Base-by-base conservation (phyloP, 352 stramenopile species). In the Globisporangium nodosum region DNA sequence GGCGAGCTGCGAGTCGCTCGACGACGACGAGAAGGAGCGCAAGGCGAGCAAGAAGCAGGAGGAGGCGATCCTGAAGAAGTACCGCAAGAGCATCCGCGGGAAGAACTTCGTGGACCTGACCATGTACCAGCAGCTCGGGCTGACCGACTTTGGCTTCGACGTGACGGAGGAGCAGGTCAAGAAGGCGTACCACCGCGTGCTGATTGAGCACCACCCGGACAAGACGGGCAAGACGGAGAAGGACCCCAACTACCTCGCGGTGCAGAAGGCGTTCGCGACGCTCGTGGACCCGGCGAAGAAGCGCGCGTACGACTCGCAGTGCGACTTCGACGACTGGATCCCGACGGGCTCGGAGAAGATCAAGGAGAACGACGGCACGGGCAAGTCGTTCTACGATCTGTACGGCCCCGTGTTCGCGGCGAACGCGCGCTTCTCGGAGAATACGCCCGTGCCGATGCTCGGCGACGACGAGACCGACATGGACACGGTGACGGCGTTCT, bases 181-280 rank as follows among this genome's bases (percentile, higher is more conserved):
- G 71, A 92, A 93, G 68, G 84, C 82, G 21, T 96, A 94, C 73
- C 84, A 92, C 64, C 85, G 85, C 57, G 86, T 93, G 49, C 66
- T 96, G 12, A 94, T 94, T 39, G 85, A 93, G 63, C 84, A 96
- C 73, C 86, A 93, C 70, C 81, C 86, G 18, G 81, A 92, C 69
- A 92, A 94, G 69, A 96, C 86, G 40, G 74, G 87, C 54, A 93
- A 93, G 71, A 91, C 85, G 27, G 84, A 96, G 70, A 94, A 96
- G 65, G 81, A 93, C 64, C 84, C 86, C 3, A 96, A 96, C 77
- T 92, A 93, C 58, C 56, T 96, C 57, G 86, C 86, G 1, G 86
- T 92, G 35, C 82, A 94, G 61, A 92, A 90, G 63, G 84, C 84
- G 35, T 93, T 92, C 56, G 57, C 73, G 27, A 93, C 84, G 50